Conservation (phyloP, 2,329 filamentous ascomycete genomes). For the Nothopassalora personata region DNA sequence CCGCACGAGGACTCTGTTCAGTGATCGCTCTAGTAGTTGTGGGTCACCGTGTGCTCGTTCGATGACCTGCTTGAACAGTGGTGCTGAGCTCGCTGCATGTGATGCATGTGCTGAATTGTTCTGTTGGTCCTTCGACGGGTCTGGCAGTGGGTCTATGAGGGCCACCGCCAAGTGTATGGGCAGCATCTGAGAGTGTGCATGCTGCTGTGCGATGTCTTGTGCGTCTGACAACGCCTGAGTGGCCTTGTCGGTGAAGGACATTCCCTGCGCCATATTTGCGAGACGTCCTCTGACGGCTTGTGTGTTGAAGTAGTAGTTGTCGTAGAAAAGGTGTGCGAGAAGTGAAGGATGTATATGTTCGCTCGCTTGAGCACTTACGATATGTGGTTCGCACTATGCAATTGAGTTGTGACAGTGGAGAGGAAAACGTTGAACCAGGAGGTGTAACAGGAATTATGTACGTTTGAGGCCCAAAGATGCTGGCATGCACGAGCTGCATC, state of each 20-base stretch:
- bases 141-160: conserved; percentile 68
- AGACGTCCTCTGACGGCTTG: background rate
- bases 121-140: conserved; percentile 74
- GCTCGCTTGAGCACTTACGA: conserved; percentile 2
- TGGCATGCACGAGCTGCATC: background rate
- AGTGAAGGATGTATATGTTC: background rate
- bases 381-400: background rate
- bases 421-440: background rate
- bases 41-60: conserved; percentile 90
- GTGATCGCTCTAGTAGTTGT: conserved; percentile 76
- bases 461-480: background rate
- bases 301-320: background rate
- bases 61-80: conserved; percentile 91
- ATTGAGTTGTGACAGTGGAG: background rate
- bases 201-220: conserved; percentile 80
- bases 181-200: conserved; percentile 83
- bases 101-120: conserved; percentile 56
- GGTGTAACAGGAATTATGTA: conserved; percentile 2
- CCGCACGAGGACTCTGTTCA: conserved; percentile 89
- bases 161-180: conserved; percentile 85
- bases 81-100: conserved; percentile 56
- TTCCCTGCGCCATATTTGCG: conserved; percentile 62
- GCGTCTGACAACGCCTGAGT: conserved; percentile 86
- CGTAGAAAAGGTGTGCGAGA: background rate
- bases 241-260: conserved; percentile 91